Evolutionary conservation across 306 rosid species (phyloP), one percentile per base, ranked within the genome.

Genomic region (Argentina anserina): DNA sequence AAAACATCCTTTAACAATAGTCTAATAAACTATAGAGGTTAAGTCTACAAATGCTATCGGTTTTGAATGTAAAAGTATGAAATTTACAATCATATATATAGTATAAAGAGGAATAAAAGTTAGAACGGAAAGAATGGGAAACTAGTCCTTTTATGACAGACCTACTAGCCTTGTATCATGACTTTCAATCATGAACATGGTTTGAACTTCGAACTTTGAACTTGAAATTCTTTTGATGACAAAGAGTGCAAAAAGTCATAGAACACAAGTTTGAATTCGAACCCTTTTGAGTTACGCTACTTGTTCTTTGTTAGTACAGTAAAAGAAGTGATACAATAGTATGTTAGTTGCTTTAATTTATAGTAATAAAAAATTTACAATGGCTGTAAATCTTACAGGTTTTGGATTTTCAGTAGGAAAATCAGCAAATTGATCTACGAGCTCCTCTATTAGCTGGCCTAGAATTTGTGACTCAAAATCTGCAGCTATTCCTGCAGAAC

Each of bases 381-480:
- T 9, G 62, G 52, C 67, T 67, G 73, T 56, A 74, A 81, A 77
- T 76, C 75, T 72, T 68, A 25, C 62, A 67, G 45, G 47, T 56
- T 67, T 43, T 50, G 45, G 53, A 25, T 43, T 18, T 58, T 55
- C n/a, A 70, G 23, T 66, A 79, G 55, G 56, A 3, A 42, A 72
- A 50, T 40, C 67, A 29, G 33, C 55, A 20, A 72, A 73, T 71
- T 91, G 87, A 80, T 85, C 84, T 21, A 87, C 85, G 40, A 91
- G 12, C 68, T 94, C 99, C 34, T 81, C 77, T 60, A 94, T 45
- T 73, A 94, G 76, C n/a, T 85, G 75, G 69, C 77, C 75, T 66
- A 90, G 77, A 67, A 91, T 81, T 40, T 65, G 69, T 1, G 79
- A 76, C 79, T 84, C 96, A 65, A 90, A 72, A 70, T 87, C 90